Base-by-base conservation (phyloP, 495 filamentous ascomycete species). In the Aspergillus egyptiacus region DNA sequence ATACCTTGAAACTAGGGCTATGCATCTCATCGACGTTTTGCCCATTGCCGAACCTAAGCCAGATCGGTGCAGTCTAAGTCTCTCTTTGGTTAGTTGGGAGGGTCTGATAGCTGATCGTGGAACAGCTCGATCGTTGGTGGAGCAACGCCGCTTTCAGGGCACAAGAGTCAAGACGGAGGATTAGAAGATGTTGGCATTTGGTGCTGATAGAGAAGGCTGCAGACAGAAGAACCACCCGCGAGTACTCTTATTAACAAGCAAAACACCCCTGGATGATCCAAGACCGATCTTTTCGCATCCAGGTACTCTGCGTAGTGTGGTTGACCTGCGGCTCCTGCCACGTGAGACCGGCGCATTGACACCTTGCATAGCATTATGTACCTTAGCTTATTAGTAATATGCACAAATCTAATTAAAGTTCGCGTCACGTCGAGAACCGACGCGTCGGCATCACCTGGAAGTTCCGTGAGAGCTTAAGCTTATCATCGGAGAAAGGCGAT, bases 361-460 rank as follows among this genome's bases (percentile, higher is more conserved):
- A 31, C 18, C 4, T 28, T n/a, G 30, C 18, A 45, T 34, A 45
- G 15, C 14, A 5, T 14, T 34, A 34, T 61, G 70, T 67, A 69
- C 66, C 63, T 61, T 9, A 22, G 2, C 10, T n/a, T n/a, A 34
- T 36, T 46, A 36, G 31, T 46, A 34, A 36, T 25, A 3, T 1
- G n/a, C 30, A 35, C 36, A 36, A 36, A 1, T 59, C 59, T 37
- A 48, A 58, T 72, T 74, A 70, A n/a, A n/a, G n/a, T n/a, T n/a
- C n/a, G n/a, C n/a, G n/a, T n/a, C n/a, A n/a, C n/a, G n/a, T n/a
- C n/a, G n/a, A n/a, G n/a, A n/a, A n/a, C n/a, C n/a, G n/a, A n/a
- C n/a, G n/a, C n/a, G n/a, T n/a, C n/a, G n/a, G n/a, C n/a, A n/a
- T n/a, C n/a, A n/a, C n/a, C n/a, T n/a, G n/a, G n/a, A n/a, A 50